A percentile compares a stretch with the other conserved stretches of the same genome.
Conservation (phyloP, 2,329 filamentous ascomycete genomes). For the Colletotrichum spinosum region DNA sequence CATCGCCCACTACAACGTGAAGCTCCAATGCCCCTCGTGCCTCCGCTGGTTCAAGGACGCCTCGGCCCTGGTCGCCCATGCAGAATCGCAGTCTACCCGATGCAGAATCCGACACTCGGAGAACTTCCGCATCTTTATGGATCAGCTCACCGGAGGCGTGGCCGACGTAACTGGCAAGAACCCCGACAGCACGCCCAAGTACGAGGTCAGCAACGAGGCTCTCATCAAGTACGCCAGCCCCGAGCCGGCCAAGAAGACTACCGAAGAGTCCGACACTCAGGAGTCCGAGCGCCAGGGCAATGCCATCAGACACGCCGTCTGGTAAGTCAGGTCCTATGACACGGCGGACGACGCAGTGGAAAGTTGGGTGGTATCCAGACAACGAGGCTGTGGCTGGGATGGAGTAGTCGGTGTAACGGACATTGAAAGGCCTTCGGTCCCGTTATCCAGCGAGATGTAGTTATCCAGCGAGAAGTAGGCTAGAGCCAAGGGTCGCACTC, state of each 20-base stretch:
- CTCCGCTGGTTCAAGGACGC: constrained; percentile 53
- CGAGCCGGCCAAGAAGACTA: constrained; percentile 11
- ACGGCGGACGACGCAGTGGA: not conserved
- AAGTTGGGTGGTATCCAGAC: too few species aligned
- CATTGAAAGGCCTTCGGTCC: too few species aligned
- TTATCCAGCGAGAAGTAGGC: too few species aligned
- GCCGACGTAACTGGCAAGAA: constrained; percentile 48
- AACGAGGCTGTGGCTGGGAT: too few species aligned
- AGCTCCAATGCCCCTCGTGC: constrained; percentile 60
- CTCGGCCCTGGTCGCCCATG: constrained; percentile 59
- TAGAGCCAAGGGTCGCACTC: too few species aligned
- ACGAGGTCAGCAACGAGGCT: constrained; percentile 42
- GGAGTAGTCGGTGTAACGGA: too few species aligned
- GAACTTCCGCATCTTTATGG: constrained; percentile 51
- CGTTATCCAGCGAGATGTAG: too few species aligned
- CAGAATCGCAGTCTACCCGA: constrained; percentile 54
- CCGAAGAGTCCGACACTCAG: constrained; percentile 23
- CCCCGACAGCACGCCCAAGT: constrained; percentile 49
- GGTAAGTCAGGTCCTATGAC: constrained; percentile 9
- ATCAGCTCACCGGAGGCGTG: constrained; percentile 53
- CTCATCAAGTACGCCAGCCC: constrained; percentile 25
- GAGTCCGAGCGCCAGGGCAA: constrained; percentile 6
- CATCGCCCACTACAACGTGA: constrained; percentile 49
- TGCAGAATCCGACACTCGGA: constrained; percentile 58
- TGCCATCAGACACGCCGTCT: constrained; percentile 22